Evolutionary conservation across 108 stramenopile species (phyloP).

Genomic region (Mediolabrus comicus): DNA sequence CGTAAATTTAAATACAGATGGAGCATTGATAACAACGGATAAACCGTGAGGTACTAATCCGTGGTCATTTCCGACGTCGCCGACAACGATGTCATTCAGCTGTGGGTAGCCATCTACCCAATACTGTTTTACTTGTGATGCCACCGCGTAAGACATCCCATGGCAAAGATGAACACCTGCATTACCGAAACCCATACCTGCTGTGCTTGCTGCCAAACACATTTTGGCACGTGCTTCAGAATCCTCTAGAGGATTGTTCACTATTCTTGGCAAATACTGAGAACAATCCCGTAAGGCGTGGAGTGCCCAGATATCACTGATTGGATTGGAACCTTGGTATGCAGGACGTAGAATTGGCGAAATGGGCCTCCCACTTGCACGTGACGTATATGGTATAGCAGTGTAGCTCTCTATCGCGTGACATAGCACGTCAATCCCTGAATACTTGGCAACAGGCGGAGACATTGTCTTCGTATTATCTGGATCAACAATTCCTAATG

Average conservation of each 20-base stretch:
- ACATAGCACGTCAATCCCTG: slow-evolving; percentile 60
- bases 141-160: slow-evolving; percentile 58
- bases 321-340: slow-evolving; percentile 53
- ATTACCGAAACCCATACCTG: slow-evolving; percentile 67
- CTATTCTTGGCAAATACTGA: slow-evolving; percentile 34
- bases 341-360: slow-evolving; percentile 47
- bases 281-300: slow-evolving; percentile 45
- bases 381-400: slow-evolving; percentile 39
- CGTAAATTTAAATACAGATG: slow-evolving; percentile 51
- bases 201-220: slow-evolving; percentile 54
- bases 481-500: slow-evolving; percentile 59
- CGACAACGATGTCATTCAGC: not conserved
- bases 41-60: slow-evolving; percentile 47
- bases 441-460: slow-evolving; percentile 42
- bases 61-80: slow-evolving; percentile 15
- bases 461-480: slow-evolving; percentile 47
- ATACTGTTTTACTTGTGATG: slow-evolving; percentile 38
- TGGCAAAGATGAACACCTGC: slow-evolving; percentile 62
- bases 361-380: slow-evolving; percentile 37
- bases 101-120: slow-evolving; percentile 34
- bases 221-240: slow-evolving; percentile 56
- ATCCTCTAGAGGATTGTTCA: slow-evolving; percentile 26
- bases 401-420: slow-evolving; percentile 66
- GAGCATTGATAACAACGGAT: slow-evolving; percentile 51
- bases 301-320: slow-evolving; percentile 50